Evolutionary conservation across 2,329 filamentous ascomycete genomes (phyloP), one percentile per base, ranked within the genome.

Genomic region (Furcasterigmium sp.): DNA sequence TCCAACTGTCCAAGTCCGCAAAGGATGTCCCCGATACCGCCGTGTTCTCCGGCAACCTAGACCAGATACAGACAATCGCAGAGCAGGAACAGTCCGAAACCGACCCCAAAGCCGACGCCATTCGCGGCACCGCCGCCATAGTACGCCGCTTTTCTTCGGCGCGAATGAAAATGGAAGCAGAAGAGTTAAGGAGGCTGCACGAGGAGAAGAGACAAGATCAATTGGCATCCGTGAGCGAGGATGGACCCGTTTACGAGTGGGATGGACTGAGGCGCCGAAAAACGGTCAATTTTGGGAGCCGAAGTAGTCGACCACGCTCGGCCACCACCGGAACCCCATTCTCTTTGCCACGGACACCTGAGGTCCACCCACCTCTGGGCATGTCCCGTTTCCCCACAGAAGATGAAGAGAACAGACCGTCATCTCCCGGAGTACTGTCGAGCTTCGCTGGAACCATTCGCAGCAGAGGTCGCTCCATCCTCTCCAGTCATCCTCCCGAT

Each of bases 1-100:
- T 98, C 9, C 93, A 98, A 60, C 78, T 98, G n/a, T 96, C 93
- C 41, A 97, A 97, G 62, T 96, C 91, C 0, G 88, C 93, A 54
- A 98, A 97, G 60, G 91, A 98, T 57, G 91, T 98, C 0, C 93
- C 93, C 7, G 93, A 97, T 60, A 76, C 89, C 0, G 90, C 91
- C 25, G 83, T 98, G 30, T 95, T 98, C 71, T 82, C 83, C 43
- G 93, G 91, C 36, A 90, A 97, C 57, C 76, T 98, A 41, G 87
- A 97, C 56, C 91, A 98, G 71, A 87, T 97, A 42, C 87, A 93
- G 25, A 95, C 91, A 23, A 93, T 97, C 49, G 91, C 88, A 37
- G 88, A 96, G 56, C 89, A 95, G 58, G 89, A 95, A 60, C 90
- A 97, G 60, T 86, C 91, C n/a, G 93, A 98, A 63, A 85, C 86